phyloP scores from a whole-genome alignment of 257 asterid genomes.

The Penstemon davidsonii region DNA sequence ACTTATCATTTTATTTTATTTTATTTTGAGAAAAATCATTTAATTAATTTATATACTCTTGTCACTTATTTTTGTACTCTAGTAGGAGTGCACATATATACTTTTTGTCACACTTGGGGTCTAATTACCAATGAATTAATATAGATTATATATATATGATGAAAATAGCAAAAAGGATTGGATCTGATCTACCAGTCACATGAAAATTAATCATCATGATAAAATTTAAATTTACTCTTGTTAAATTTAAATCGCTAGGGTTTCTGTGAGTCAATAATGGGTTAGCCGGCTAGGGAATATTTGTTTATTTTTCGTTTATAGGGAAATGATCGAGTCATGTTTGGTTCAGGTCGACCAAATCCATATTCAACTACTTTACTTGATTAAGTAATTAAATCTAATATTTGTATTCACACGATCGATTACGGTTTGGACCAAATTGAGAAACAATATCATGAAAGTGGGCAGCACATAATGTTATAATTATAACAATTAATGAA shows the following conservation, averaged over 20 bases:
- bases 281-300: too few relatives aligned
- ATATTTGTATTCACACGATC: too few relatives aligned
- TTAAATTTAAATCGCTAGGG: too few relatives aligned
- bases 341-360: too few relatives aligned
- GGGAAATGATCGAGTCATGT: too few relatives aligned
- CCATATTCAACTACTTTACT: not conserved
- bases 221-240: too few relatives aligned
- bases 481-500: not conserved
- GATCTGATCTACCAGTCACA: too few relatives aligned
- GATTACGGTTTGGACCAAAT: not conserved
- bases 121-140: not conserved
- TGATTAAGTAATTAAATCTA: not conserved
- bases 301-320: too few relatives aligned
- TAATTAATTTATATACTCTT: not conserved
- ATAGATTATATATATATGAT: not conserved
- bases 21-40: slow-evolving; percentile 29
- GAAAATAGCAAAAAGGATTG: too few relatives aligned
- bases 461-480: not conserved
- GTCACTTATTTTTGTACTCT: not conserved
- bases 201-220: too few relatives aligned
- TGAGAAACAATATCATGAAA: not conserved
- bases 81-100: not conserved
- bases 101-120: not conserved
- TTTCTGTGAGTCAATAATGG: too few relatives aligned
- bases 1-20: slow-evolving; percentile 36